phyloP scores from a whole-genome alignment of 163 green algal species.

The Chloroidium sp. region DNA sequence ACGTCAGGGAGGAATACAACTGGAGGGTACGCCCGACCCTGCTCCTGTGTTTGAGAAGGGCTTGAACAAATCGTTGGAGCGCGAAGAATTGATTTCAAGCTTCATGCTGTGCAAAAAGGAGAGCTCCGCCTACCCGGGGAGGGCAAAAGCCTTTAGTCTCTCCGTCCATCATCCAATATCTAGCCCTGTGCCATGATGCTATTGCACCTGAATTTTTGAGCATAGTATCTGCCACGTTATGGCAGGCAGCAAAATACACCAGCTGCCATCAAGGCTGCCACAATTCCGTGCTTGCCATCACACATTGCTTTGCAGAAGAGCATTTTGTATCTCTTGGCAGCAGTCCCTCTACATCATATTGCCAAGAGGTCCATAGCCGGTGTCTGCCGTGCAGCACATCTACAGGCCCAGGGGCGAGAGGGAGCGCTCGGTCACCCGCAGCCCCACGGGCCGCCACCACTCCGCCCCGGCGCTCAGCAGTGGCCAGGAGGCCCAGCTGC shows the following conservation, averaged over 20 bases:
- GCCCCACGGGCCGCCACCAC: too few relatives aligned
- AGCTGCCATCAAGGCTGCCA: too few relatives aligned
- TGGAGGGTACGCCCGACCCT: constrained; percentile 28
- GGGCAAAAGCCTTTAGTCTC: neutral
- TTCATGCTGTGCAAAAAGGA: neutral
- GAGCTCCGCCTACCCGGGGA: neutral
- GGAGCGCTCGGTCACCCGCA: neutral
- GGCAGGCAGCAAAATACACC: too few relatives aligned
- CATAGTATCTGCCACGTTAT: too few relatives aligned
- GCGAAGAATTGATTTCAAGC: neutral
- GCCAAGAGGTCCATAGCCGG: neutral
- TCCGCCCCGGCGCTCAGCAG: too few relatives aligned
- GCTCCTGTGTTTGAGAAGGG: neutral
- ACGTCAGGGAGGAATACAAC: constrained; percentile 59
- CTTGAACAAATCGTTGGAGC: neutral
- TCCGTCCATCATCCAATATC: too few relatives aligned
- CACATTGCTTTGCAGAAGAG: neutral
- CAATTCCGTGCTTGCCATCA: neutral
- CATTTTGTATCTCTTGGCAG: neutral
- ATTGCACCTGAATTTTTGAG: too few relatives aligned
- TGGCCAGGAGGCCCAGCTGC: neutral
- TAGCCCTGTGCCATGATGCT: too few relatives aligned
- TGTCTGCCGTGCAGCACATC: neutral
- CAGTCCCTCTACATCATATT: neutral
- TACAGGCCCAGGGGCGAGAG: neutral